A percentile compares a stretch with the other conserved stretches of the same genome.
These are phyloP conservation scores for Diplodia corticola DNA, from an alignment of 2,329 filamentous ascomycete genomes.

Conservation along the genomic window DNA sequence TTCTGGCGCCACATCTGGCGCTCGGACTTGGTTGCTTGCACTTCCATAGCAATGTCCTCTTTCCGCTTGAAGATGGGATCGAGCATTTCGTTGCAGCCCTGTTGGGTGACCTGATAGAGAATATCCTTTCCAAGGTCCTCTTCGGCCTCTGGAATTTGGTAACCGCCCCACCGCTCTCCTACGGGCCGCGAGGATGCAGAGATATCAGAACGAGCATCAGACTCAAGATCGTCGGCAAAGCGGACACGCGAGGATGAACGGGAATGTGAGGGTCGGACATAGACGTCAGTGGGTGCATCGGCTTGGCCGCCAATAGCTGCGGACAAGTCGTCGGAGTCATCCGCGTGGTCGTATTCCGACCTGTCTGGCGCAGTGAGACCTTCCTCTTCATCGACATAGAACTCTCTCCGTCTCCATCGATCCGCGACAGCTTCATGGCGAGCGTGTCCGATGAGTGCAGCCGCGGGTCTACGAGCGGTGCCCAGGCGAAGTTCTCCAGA, in stretches of 20 bases:
- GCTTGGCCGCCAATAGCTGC: conserved; percentile 44
- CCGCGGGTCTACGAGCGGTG: neutral
- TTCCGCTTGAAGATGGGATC: conserved; percentile 80
- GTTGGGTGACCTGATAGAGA: conserved; percentile 86
- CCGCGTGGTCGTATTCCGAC: neutral
- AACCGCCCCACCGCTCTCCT: conserved; percentile 71
- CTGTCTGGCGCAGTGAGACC: conserved; percentile 49
- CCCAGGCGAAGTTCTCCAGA: conserved; percentile 46
- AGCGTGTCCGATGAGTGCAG: neutral
- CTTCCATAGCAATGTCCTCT: conserved; percentile 73
- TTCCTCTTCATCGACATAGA: conserved; percentile 85
- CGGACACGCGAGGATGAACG: conserved; percentile 77
- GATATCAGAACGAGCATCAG: conserved; percentile 69
- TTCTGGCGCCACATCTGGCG: conserved; percentile 28
- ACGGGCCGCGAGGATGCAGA: conserved; percentile 70
- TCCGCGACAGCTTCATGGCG: conserved; percentile 54
- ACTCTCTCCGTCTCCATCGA: conserved; percentile 73
- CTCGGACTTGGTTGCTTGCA: conserved; percentile 45
- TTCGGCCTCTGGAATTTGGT: conserved; percentile 78
- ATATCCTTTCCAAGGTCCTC: conserved; percentile 84
- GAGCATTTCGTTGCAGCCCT: conserved; percentile 89
- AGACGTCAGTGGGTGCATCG: conserved; percentile 30
- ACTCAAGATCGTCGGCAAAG: conserved; percentile 71
- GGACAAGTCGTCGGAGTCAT: neutral
- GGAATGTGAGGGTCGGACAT: conserved; percentile 42